phyloP scores from a whole-genome alignment of 2,329 filamentous ascomycete genomes.

The Pestalotiopsis fici region DNA sequence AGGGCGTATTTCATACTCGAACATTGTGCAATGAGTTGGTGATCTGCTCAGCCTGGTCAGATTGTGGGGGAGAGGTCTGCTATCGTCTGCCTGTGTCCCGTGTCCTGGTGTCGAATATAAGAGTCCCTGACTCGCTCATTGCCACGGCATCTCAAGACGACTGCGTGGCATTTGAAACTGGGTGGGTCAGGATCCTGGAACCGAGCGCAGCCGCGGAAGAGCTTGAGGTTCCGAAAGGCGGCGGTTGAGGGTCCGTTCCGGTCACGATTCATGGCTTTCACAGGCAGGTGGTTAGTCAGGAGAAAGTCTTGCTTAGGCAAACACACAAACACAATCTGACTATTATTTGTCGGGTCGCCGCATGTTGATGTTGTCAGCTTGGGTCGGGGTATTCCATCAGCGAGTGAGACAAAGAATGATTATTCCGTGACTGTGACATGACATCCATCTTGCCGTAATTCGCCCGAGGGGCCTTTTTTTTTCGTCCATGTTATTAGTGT shows the following conservation, averaged over 20 bases:
- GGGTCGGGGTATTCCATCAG: neutral
- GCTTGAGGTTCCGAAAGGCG: neutral
- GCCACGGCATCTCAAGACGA: neutral
- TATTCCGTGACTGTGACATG: neutral
- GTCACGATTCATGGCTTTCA: neutral
- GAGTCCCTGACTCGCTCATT: neutral
- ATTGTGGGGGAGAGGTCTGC: neutral
- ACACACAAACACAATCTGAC: no score
- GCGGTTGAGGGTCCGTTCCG: neutral
- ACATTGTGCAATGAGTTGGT: neutral
- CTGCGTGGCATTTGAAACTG: constrained; percentile 6
- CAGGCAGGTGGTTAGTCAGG: neutral
- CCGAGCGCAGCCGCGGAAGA: constrained; percentile 1
- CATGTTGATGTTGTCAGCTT: neutral
- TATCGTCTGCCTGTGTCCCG: neutral
- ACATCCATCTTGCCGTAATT: neutral
- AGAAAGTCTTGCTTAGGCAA: neutral
- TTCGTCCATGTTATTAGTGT: neutral
- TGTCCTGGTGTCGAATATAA: no score
- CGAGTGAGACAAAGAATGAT: neutral
- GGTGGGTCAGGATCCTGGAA: neutral
- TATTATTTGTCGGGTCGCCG: neutral
- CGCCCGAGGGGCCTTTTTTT: neutral
- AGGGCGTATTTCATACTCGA: neutral
- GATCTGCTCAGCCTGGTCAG: neutral